phyloP scores from a whole-genome alignment of 2,329 filamentous ascomycete species.

The Reticulascus tulasneorum region DNA sequence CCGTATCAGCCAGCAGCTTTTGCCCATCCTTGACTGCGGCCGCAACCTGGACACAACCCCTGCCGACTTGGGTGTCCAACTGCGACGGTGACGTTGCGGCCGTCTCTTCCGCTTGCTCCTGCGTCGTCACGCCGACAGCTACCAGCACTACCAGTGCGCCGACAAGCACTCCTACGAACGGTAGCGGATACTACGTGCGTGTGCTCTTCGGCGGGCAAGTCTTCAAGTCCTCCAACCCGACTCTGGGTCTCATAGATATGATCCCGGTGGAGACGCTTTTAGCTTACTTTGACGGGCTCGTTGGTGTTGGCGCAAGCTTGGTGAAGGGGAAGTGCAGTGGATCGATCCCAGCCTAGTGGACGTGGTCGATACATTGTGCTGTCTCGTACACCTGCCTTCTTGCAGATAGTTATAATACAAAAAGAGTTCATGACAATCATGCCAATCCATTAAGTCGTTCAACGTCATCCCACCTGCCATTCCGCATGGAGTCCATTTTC shows the following conservation, averaged over 20 bases:
- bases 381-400: neutral
- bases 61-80: slow-evolving; percentile 20
- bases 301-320: slow-evolving; percentile 48
- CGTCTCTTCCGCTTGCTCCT: slow-evolving; percentile 24
- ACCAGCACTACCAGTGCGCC: slow-evolving; percentile 1
- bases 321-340: slow-evolving; percentile 32
- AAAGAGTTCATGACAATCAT: slow-evolving; percentile 1
- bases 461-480: slow-evolving; percentile 71
- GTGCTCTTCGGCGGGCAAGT: slow-evolving; percentile 69
- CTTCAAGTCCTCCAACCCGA: slow-evolving; percentile 64
- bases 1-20: slow-evolving; percentile 17
- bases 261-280: slow-evolving; percentile 61
- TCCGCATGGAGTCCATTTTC: slow-evolving; percentile 69
- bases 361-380: too few species aligned
- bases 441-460: slow-evolving; percentile 26
- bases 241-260: slow-evolving; percentile 67
- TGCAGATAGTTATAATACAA: slow-evolving; percentile 1
- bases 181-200: slow-evolving; percentile 49
- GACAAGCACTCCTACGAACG: slow-evolving; percentile 2
- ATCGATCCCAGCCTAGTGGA: too few species aligned
- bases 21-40: slow-evolving; percentile 20
- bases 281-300: slow-evolving; percentile 67
- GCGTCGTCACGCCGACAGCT: slow-evolving; percentile 17
- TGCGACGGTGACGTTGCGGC: slow-evolving; percentile 18
- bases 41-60: slow-evolving; percentile 4